A percentile compares a stretch with the other conserved stretches of the same genome.
phyloP scores from a whole-genome alignment of 2,329 filamentous ascomycete species.

The Neonectria coccinea region DNA sequence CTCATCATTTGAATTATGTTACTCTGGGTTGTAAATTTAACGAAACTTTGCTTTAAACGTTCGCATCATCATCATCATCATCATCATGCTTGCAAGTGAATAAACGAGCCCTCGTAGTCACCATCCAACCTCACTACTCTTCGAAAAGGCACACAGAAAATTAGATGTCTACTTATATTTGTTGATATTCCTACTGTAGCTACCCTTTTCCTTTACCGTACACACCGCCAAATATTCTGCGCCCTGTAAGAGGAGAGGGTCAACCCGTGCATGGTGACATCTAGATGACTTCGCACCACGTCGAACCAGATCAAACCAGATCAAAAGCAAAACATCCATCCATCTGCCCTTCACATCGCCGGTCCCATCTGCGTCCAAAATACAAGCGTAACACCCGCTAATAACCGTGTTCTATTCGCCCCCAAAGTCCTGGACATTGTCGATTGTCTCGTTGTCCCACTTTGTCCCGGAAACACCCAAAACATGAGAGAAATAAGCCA shows the following conservation, averaged over 20 bases:
- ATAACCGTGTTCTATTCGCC: slow-evolving; percentile 7
- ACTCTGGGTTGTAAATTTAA: not conserved
- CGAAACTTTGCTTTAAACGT: not conserved
- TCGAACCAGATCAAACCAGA: slow-evolving; percentile 2
- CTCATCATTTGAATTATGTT: slow-evolving; percentile 7
- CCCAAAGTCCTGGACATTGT: slow-evolving; percentile 10
- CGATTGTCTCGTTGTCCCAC: slow-evolving; percentile 9
- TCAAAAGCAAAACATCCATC: slow-evolving; percentile 1
- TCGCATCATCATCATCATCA: not conserved
- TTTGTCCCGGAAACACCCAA: slow-evolving; percentile 19
- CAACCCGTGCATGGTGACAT: slow-evolving; percentile 7
- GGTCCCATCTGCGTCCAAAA: slow-evolving; percentile 3
- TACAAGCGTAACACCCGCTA: slow-evolving; percentile 14
- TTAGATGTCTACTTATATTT: slow-evolving; percentile 9
- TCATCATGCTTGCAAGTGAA: not conserved
- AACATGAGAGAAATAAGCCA: slow-evolving; percentile 9
- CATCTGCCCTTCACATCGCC: not conserved
- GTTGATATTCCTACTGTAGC: slow-evolving; percentile 14
- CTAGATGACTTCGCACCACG: slow-evolving; percentile 11
- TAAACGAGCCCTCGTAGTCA: not conserved
- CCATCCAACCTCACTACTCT: not conserved
- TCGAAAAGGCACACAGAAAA: not conserved
- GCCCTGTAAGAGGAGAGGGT: slow-evolving; percentile 13
- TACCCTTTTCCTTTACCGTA: slow-evolving; percentile 10
- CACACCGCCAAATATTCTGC: slow-evolving; percentile 8